Conservation (phyloP, 169 alveolate genomes). For the Toxoplasma gondii region DNA sequence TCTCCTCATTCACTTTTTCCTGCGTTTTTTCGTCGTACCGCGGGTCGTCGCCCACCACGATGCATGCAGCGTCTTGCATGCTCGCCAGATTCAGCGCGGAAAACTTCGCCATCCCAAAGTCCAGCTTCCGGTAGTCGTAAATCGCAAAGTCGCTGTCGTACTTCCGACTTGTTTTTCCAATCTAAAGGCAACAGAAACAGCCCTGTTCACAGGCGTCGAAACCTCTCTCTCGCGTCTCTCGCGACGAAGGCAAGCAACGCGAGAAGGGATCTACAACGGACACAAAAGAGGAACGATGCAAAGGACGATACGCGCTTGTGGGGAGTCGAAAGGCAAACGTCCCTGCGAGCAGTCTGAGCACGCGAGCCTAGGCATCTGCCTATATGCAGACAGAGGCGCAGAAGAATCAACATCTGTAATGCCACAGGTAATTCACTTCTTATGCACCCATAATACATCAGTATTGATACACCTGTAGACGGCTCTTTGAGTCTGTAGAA, state of each 20-base stretch:
- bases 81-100: slow-evolving; percentile 77
- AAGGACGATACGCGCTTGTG: no score
- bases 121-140: slow-evolving; percentile 77
- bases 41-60: slow-evolving; percentile 69
- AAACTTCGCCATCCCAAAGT: slow-evolving; percentile 80
- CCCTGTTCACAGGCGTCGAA: not conserved
- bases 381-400: not conserved
- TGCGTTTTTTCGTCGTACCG: slow-evolving; percentile 51
- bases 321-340: no score
- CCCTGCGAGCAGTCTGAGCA: not conserved
- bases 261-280: no score
- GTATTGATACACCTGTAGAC: not conserved
- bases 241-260: not conserved
- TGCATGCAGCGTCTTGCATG: slow-evolving; percentile 75
- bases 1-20: slow-evolving; percentile 15
- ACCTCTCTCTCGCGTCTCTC: not conserved
- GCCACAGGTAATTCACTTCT: not conserved
- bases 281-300: no score
- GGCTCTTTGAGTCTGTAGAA: not conserved
- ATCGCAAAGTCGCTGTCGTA: slow-evolving; percentile 75
- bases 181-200: slow-evolving; percentile 37
- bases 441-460: not conserved
- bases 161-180: slow-evolving; percentile 76
- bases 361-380: not conserved
- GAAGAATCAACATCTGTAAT: not conserved